Base-by-base conservation (phyloP, 2,329 filamentous ascomycete genomes). In the Talaromyces rugulosus region DNA sequence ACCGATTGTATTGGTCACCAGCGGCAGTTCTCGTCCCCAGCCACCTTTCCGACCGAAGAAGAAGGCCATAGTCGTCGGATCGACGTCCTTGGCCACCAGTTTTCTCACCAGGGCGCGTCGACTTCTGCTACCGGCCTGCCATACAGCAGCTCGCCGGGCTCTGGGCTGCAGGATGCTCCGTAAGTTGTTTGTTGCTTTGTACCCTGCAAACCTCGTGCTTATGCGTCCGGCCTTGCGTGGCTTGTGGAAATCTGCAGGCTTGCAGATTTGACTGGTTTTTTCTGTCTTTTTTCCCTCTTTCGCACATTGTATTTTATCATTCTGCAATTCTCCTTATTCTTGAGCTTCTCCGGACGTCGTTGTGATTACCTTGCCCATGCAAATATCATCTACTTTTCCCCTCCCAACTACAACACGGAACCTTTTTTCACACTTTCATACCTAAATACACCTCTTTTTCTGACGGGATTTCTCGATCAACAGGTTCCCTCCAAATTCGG, bases 21-120 rank as follows among this genome's bases (percentile, higher is more conserved):
- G 61, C 72, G 73, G 60, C 62, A 64, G 28, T 76, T 72, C 62
- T 67, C 75, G 62, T 68, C 71, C 66, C 63, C 73, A 64, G 69
- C 72, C 59, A 69, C 70, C 40, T 75, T 74, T 65, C 62, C 71
- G 60, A 71, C 72, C 64, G 75, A 76, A 50, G 73, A 74, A 67
- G 77, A 82, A 68, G 81, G 83, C 68, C 77, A 77, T 65, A 75
- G 78, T 71, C 79, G 82, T 69, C 81, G 81, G 75, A 81, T 83
- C 72, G 78, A 77, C 68, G 70, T 74, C 63, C 74, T 83, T 69
- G 75, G 75, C 67, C 78, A 82, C 68, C 76, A 79, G 70, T 69
- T 78, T 61, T 71, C 74, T 61, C 75, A 77, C 68, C 74, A 78
- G 58, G 78, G 75, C 68, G 28, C 60, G 30, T 28, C 59, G 1